Conservation (phyloP, 306 rosid species). For the Coriaria nepalensis region DNA sequence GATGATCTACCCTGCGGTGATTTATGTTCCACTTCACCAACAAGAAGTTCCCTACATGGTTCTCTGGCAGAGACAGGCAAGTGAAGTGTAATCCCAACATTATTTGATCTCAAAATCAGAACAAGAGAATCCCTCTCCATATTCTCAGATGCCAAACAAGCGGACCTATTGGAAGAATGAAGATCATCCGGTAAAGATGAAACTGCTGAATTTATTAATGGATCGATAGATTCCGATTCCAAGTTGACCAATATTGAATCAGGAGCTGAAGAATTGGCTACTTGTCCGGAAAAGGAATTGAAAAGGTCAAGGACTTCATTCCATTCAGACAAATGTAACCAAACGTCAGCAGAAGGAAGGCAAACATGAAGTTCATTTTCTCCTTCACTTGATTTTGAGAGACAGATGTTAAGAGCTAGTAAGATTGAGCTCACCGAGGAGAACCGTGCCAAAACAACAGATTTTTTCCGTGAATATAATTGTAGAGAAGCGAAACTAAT, state of each 20-base stretch:
- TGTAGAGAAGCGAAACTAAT: conserved; percentile 43
- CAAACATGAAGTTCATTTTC: conserved; percentile 35
- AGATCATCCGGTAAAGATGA: conserved; percentile 17
- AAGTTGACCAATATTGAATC: conserved; percentile 17
- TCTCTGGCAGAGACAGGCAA: conserved; percentile 45
- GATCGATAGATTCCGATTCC: conserved; percentile 17
- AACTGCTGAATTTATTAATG: conserved; percentile 12
- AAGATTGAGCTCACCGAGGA: conserved; percentile 21
- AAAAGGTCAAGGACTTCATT: conserved; percentile 34
- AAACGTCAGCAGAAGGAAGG: conserved; percentile 58
- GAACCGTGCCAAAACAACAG: conserved; percentile 43
- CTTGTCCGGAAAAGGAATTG: conserved; percentile 22
- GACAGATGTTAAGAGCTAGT: conserved; percentile 37
- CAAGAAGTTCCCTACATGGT: conserved; percentile 23
- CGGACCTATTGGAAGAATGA: conserved; percentile 23
- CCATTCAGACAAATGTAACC: conserved; percentile 74
- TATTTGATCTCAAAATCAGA: conserved; percentile 31
- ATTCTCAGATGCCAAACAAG: conserved; percentile 22
- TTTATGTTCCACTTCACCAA: conserved; percentile 18
- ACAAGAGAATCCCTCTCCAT: conserved; percentile 19
- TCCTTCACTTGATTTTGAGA: conserved; percentile 35
- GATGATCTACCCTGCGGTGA: conserved; percentile 25
- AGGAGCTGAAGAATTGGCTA: conserved; percentile 16
- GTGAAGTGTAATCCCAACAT: conserved; percentile 38
- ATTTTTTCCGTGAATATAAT: conserved; percentile 35